These are phyloP conservation scores for Ananas comosus DNA, from an alignment of 176 grass and related monocot species.

Conservation along the genomic window DNA sequence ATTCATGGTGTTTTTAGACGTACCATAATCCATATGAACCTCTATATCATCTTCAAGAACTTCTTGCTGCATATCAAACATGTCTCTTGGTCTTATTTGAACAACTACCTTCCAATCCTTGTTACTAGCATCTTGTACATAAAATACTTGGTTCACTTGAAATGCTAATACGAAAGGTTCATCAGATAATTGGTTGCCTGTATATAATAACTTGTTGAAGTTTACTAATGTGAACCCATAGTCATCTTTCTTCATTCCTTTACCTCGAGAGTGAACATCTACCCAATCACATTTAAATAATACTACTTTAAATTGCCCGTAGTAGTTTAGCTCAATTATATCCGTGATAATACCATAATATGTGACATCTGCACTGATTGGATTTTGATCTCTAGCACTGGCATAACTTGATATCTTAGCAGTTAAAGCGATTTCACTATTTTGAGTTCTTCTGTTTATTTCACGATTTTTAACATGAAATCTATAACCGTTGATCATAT, in stretches of 20 bases:
- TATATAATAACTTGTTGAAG: slow-evolving; percentile 7
- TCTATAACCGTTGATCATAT: not conserved
- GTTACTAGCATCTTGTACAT: slow-evolving; percentile 4
- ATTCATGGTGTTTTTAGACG: too few relatives aligned
- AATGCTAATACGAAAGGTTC: slow-evolving; percentile 18
- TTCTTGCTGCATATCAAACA: not conserved
- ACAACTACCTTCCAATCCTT: slow-evolving; percentile 7
- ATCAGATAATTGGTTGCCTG: not conserved
- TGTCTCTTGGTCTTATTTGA: not conserved
- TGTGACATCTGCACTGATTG: not conserved
- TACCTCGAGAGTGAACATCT: not conserved
- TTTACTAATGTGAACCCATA: slow-evolving; percentile 8
- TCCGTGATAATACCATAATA: not conserved
- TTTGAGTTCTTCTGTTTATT: not conserved
- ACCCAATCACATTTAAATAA: slow-evolving; percentile 11
- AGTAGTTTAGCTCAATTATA: not conserved
- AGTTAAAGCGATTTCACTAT: not conserved
- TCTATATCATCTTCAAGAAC: not conserved
- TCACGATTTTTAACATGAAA: not conserved
- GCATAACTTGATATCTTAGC: slow-evolving; percentile 3
- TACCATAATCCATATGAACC: too few relatives aligned
- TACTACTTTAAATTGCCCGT: not conserved
- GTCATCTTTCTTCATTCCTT: not conserved
- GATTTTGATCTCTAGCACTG: slow-evolving; percentile 5
- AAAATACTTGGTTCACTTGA: slow-evolving; percentile 18